A percentile compares a stretch with the other conserved stretches of the same genome.
Conservation (phyloP, 2,329 filamentous ascomycete species). For the Hypocreales sp. region DNA sequence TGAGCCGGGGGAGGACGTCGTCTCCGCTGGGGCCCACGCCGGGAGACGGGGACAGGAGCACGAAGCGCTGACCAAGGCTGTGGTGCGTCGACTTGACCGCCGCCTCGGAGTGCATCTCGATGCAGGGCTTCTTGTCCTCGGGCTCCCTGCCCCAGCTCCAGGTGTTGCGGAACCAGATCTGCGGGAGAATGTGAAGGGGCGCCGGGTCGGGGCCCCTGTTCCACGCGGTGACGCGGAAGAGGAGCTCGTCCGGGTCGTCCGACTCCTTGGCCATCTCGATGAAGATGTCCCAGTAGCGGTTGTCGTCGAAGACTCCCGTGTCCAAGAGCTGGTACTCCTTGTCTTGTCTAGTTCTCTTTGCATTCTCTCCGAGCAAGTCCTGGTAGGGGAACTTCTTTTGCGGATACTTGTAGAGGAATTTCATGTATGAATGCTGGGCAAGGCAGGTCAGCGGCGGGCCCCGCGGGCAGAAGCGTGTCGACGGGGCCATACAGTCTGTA, state of each 20-base stretch:
- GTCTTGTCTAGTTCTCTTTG: conserved; percentile 56
- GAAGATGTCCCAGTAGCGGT: conserved; percentile 92
- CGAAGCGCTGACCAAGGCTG: conserved; percentile 67
- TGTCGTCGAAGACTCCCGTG: conserved; percentile 74
- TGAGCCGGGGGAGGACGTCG: conserved; percentile 69
- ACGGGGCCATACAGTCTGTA: conserved; percentile 27
- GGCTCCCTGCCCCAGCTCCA: conserved; percentile 86
- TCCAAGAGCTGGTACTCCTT: conserved; percentile 86
- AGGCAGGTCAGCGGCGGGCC: no score
- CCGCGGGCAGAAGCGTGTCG: no score
- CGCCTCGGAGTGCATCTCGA: conserved; percentile 49
- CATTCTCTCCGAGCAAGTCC: conserved; percentile 74
- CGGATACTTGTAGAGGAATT: conserved; percentile 94
- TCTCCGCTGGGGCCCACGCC: conserved; percentile 63
- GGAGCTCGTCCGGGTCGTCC: conserved; percentile 79
- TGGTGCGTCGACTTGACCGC: conserved; percentile 64
- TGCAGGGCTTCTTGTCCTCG: conserved; percentile 63
- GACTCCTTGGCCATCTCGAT: conserved; percentile 92
- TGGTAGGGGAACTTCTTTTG: conserved; percentile 87
- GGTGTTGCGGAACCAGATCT: conserved; percentile 94
- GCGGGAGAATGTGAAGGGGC: conserved; percentile 82
- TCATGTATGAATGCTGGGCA: conserved; percentile 88
- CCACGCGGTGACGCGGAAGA: conserved; percentile 93
- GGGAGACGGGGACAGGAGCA: conserved; percentile 79
- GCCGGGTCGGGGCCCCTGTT: conserved; percentile 85